These are phyloP conservation scores for Priceomyces castillae DNA, from an alignment of 805 yeast genomes.

Conservation along the genomic window DNA sequence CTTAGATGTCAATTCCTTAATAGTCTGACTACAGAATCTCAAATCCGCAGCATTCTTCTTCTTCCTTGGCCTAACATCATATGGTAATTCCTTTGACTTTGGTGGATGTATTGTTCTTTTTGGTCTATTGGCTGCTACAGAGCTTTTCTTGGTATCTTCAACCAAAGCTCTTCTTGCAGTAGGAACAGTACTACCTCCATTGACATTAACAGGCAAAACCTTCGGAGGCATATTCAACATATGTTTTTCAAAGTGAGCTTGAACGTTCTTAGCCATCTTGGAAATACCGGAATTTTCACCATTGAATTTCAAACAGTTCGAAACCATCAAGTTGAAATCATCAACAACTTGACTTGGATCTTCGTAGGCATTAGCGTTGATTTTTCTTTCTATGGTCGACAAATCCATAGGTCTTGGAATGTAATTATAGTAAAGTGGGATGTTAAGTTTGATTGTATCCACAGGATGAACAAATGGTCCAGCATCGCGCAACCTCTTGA, in stretches of 20 bases:
- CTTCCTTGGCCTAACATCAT: conserved; percentile 85
- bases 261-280: conserved; percentile 87
- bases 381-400: conserved; percentile 82
- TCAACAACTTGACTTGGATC: conserved; percentile 63
- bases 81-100: conserved; percentile 87
- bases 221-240: conserved; percentile 84
- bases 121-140: conserved; percentile 79
- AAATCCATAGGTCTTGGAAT: conserved; percentile 91
- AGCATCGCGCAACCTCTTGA: conserved; percentile 89
- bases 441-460: conserved; percentile 80
- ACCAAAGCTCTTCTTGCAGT: conserved; percentile 16
- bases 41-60: conserved; percentile 89
- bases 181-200: conserved; percentile 12
- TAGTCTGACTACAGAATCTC: conserved; percentile 75
- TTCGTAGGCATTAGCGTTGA: conserved; percentile 67
- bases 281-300: conserved; percentile 82
- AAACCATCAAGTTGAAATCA: conserved; percentile 82
- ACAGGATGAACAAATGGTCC: conserved; percentile 88
- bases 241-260: conserved; percentile 91
- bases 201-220: conserved; percentile 24
- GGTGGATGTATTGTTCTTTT: conserved; percentile 97
- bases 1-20: conserved; percentile 79
- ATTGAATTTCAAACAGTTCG: conserved; percentile 79
- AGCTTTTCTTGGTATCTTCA: conserved; percentile 39
- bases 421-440: conserved; percentile 85